These are phyloP conservation scores for Cladobotryum mycophilum DNA, from an alignment of 2,329 filamentous ascomycete species.

Conservation along the genomic window DNA sequence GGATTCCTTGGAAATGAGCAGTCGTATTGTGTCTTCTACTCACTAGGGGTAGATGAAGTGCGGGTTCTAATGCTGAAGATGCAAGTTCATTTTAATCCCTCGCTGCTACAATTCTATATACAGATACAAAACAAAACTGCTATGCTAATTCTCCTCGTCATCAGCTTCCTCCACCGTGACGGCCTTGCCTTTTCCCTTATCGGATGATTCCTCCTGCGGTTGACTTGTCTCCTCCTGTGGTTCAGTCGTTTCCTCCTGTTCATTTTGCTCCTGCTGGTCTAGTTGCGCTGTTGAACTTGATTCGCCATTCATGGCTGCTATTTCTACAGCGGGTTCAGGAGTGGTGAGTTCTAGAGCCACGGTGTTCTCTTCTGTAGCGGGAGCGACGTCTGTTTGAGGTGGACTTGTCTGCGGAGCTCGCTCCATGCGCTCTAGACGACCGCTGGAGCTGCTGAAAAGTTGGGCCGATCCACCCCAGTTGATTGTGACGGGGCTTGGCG, in stretches of 20 bases:
- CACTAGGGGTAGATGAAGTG: not conserved
- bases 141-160: constrained; percentile 29
- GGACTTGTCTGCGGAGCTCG: constrained; percentile 6
- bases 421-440: constrained; percentile 21
- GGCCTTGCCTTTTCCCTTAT: constrained; percentile 39
- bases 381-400: constrained; percentile 1
- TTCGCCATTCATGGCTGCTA: constrained; percentile 5
- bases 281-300: constrained; percentile 12
- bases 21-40: not conserved
- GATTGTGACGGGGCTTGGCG: constrained; percentile 43
- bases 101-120: not conserved
- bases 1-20: too few relatives aligned
- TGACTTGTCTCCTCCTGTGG: too few relatives aligned
- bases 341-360: not conserved
- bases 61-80: not conserved
- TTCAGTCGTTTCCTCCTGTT: constrained; percentile 2
- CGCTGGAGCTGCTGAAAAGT: constrained; percentile 32
- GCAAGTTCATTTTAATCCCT: not conserved
- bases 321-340: constrained; percentile 5
- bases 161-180: constrained; percentile 41
- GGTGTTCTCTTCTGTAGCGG: too few relatives aligned
- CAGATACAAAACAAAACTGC: not conserved
- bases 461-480: constrained; percentile 47
- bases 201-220: not conserved
- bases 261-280: constrained; percentile 9